A percentile compares a stretch with the other conserved stretches of the same genome.
phyloP scores from a whole-genome alignment of 495 filamentous ascomycete species.

The Penicillium canescens region DNA sequence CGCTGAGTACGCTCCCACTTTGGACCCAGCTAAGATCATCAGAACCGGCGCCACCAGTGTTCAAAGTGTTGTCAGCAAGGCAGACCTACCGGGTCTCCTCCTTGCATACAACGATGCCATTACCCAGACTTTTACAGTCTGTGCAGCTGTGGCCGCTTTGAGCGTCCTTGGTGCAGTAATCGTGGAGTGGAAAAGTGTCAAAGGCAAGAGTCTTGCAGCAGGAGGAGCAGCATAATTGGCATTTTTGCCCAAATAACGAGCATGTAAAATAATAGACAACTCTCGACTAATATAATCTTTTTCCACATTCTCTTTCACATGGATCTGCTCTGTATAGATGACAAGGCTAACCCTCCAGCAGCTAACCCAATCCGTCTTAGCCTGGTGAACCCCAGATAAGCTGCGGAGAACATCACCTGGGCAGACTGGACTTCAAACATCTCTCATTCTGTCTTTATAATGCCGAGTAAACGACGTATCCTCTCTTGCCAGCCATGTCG shows the following conservation, averaged over 20 bases:
- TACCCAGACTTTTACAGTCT: slow-evolving; percentile 29
- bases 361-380: slow-evolving; percentile 8
- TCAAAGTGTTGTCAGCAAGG: neutral
- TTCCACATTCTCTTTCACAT: neutral
- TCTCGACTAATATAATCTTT: no score
- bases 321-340: neutral
- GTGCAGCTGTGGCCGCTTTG: slow-evolving; percentile 20
- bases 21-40: slow-evolving; percentile 51
- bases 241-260: no score
- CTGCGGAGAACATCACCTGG: slow-evolving; percentile 10
- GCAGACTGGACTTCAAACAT: slow-evolving; percentile 2
- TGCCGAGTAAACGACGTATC: slow-evolving; percentile 8
- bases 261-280: neutral
- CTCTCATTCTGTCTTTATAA: neutral
- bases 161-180: slow-evolving; percentile 35
- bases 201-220: slow-evolving; percentile 11
- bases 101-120: slow-evolving; percentile 8
- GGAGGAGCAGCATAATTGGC: slow-evolving; percentile 1
- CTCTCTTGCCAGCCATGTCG: slow-evolving; percentile 8
- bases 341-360: slow-evolving; percentile 1
- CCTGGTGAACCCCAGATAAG: slow-evolving; percentile 7
- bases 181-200: slow-evolving; percentile 54
- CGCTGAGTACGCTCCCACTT: slow-evolving; percentile 33
- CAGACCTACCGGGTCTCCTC: neutral
- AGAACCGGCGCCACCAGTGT: slow-evolving; percentile 46